These are phyloP conservation scores for Nepenthes alata DNA, from an alignment of 179 eudicot genomes.

Conservation along the genomic window DNA sequence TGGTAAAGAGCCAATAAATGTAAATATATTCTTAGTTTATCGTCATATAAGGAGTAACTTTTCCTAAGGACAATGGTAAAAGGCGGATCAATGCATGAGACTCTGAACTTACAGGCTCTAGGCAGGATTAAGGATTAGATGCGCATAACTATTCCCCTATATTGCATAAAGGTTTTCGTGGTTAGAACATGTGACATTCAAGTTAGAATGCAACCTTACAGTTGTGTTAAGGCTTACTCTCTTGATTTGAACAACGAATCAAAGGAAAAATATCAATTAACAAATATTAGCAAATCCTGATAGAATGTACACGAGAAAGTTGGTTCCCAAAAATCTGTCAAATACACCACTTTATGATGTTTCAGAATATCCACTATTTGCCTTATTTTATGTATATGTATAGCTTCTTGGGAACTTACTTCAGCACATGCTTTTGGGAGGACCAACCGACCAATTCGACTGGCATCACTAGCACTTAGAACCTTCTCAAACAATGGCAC, in stretches of 20 bases:
- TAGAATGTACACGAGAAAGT: background rate
- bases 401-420: constrained; percentile 34
- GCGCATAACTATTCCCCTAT: background rate
- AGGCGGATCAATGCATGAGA: too few relatives aligned
- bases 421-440: constrained; percentile 99
- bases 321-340: background rate
- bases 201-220: too few relatives aligned
- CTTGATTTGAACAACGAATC: too few relatives aligned
- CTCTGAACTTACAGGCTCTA: too few relatives aligned
- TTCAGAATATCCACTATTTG: background rate
- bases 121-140: too few relatives aligned
- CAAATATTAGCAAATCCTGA: background rate
- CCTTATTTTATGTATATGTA: too few relatives aligned
- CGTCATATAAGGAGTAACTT: too few relatives aligned
- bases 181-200: too few relatives aligned
- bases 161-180: background rate
- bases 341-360: background rate
- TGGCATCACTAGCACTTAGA: constrained; percentile 98
- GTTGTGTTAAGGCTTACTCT: too few relatives aligned
- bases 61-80: too few relatives aligned
- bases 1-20: too few relatives aligned
- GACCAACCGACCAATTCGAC: constrained; percentile 96
- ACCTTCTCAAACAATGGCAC: constrained; percentile 92
- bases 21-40: too few relatives aligned
- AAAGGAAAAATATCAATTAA: background rate